Evolutionary conservation across 768 basidiomycete species (phyloP).

Genomic region (Naganishia onofrii): DNA sequence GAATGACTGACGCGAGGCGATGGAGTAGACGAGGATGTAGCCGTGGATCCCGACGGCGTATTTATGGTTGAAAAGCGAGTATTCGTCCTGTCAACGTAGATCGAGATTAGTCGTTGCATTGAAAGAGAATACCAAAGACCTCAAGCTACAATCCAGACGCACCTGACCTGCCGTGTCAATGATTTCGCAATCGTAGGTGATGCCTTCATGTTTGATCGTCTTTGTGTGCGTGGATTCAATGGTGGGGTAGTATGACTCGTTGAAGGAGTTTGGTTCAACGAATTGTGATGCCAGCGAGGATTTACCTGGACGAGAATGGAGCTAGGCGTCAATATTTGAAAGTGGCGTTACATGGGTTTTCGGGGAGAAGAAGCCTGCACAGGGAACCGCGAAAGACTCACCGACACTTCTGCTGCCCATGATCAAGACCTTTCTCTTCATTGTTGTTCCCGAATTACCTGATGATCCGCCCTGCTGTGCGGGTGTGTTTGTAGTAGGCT

Average conservation of each 20-base stretch:
- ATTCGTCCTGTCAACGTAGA: slow-evolving; percentile 88
- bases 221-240: slow-evolving; percentile 86
- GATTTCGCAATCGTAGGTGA: slow-evolving; percentile 93
- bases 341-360: too few relatives aligned
- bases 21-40: slow-evolving; percentile 93
- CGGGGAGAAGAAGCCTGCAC: too few relatives aligned
- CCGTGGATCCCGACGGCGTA: slow-evolving; percentile 97
- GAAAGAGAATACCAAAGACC: too few relatives aligned
- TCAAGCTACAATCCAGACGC: slow-evolving; percentile 45
- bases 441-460: slow-evolving; percentile 4
- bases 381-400: slow-evolving; percentile 33
- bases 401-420: slow-evolving; percentile 52
- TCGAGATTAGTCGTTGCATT: too few relatives aligned
- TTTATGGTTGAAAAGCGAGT: slow-evolving; percentile 85
- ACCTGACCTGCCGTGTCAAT: slow-evolving; percentile 98
- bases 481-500: slow-evolving; percentile 4
- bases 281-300: slow-evolving; percentile 89
- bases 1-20: slow-evolving; percentile 82
- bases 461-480: slow-evolving; percentile 1
- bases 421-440: slow-evolving; percentile 51
- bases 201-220: slow-evolving; percentile 78
- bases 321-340: neutral
- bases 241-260: slow-evolving; percentile 91
- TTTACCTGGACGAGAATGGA: slow-evolving; percentile 64
- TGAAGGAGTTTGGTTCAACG: slow-evolving; percentile 78